phyloP scores from a whole-genome alignment of 2,329 filamentous ascomycete species.

The Lachnum nothofagi region DNA sequence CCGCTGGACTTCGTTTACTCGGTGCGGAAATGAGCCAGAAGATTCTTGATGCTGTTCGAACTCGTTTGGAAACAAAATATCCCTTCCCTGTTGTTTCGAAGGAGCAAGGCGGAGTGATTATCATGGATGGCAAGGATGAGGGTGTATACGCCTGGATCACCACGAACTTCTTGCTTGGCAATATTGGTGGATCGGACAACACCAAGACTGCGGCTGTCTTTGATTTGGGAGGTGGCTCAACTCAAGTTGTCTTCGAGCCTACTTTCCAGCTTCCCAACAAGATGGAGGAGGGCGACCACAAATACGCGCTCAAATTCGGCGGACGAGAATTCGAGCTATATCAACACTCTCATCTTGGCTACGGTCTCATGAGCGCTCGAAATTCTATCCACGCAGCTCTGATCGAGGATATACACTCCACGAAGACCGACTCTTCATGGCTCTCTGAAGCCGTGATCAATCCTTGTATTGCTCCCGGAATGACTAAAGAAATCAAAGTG shows the following conservation, averaged over 20 bases:
- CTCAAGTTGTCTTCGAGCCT: conserved; percentile 97
- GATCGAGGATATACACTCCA: conserved; percentile 64
- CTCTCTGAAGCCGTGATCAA: conserved; percentile 67
- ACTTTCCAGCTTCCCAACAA: conserved; percentile 87
- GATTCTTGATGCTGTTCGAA: conserved; percentile 80
- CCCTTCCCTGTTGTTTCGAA: conserved; percentile 90
- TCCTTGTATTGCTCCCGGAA: conserved; percentile 80
- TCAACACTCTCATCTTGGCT: conserved; percentile 96
- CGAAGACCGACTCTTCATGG: conserved; percentile 62
- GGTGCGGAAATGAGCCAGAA: conserved; percentile 74
- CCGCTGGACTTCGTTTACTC: conserved; percentile 83
- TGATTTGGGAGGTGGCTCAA: conserved; percentile 92
- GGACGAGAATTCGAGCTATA: conserved; percentile 89
- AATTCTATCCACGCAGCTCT: conserved; percentile 76
- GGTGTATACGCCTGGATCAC: conserved; percentile 99
- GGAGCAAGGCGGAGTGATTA: conserved; percentile 81
- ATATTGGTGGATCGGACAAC: conserved; percentile 89
- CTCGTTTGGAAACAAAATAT: conserved; percentile 78
- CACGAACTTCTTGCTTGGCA: conserved; percentile 95
- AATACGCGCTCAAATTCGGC: conserved; percentile 86
- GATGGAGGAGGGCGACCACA: conserved; percentile 87
- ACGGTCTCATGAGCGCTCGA: conserved; percentile 91
- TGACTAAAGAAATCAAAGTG: conserved; percentile 68
- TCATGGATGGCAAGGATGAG: conserved; percentile 97
- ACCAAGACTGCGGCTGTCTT: conserved; percentile 90